Evolutionary conservation across 1,139 yeast species (phyloP), one percentile per base, ranked within the genome.

Genomic region (Geotrichum australiense): DNA sequence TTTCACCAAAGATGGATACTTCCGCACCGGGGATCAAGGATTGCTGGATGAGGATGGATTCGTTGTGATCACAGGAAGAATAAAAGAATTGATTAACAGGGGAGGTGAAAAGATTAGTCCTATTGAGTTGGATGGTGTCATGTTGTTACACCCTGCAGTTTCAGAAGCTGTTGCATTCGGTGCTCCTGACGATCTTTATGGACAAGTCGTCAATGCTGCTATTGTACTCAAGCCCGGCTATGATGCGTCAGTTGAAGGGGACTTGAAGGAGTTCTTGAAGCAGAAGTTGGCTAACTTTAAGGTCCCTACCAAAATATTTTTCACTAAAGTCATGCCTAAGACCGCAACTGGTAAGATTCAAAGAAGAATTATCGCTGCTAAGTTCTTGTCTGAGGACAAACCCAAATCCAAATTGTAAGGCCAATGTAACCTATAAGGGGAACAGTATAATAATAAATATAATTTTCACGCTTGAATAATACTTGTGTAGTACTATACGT

Each of bases 21-120:
- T 80, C 70, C 70, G 82, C 48, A 80, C 87, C 7, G 87, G 87
- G 38, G 87, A 80, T 55, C 81, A 78, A 56, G 85, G 85, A 2
- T 70, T 63, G 51, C 59, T 75, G 40, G 81, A 78, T 53, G 55
- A 59, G n/a, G 79, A 77, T 41, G 78, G 79, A 0, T 73, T 74
- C 54, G 60, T 78, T 23, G 65, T 69, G 14, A 65, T 78, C 48
- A 78, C 82, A 25, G 85, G 85, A 34, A 68, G 85, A 46, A 69
- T 78, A 52, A 78, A 78, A 58, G 85, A 78, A 57, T 64, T 78
- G 50, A 79, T 78, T 54, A 76, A 75, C 54, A 70, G 82, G 42
- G 84, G 82, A 27, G 85, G 85, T 42, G 85, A 78, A 58, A 78
- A 78, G 58, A 78, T 78, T 47, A 71, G 80, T 3, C 85, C 85